These are phyloP conservation scores for Trichosporon sp. DNA, from an alignment of 1,284 basidiomycete species.

Conservation along the genomic window DNA sequence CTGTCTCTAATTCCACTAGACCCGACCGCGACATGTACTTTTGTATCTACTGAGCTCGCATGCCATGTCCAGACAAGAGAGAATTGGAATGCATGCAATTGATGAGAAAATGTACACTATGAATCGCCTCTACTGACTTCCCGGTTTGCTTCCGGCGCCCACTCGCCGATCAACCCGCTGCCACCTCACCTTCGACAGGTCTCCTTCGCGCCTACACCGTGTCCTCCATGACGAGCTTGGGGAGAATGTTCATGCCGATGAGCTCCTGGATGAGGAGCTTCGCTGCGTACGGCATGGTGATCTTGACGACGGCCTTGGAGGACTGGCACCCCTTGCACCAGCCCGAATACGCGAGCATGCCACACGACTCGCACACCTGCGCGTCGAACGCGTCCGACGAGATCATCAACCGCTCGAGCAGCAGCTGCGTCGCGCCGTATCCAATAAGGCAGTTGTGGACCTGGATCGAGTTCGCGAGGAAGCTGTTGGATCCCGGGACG, in stretches of 20 bases:
- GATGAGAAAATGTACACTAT: background rate
- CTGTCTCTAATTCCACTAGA: background rate
- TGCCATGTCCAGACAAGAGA: background rate
- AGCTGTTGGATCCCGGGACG: too few species aligned
- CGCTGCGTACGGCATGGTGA: slow-evolving; percentile 97
- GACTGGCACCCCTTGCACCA: slow-evolving; percentile 97
- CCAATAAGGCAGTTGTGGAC: slow-evolving; percentile 93
- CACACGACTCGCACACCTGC: slow-evolving; percentile 91
- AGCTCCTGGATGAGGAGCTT: slow-evolving; percentile 97
- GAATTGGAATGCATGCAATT: background rate
- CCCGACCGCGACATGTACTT: background rate
- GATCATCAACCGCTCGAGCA: slow-evolving; percentile 96
- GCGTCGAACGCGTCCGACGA: slow-evolving; percentile 97
- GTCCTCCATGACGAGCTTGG: slow-evolving; percentile 70
- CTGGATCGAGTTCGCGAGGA: too few species aligned
- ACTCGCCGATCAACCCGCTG: background rate
- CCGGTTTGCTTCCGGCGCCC: too few species aligned
- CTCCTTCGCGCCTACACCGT: slow-evolving; percentile 33
- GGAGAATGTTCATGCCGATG: slow-evolving; percentile 93
- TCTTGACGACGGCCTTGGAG: slow-evolving; percentile 88
- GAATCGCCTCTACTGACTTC: background rate
- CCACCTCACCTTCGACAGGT: too few species aligned
- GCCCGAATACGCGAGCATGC: slow-evolving; percentile 86
- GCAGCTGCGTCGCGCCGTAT: slow-evolving; percentile 91
- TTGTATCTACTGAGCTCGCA: background rate